Evolutionary conservation across 78 protist species (phyloP).

Genomic region (Creolimax fragrantissima): DNA sequence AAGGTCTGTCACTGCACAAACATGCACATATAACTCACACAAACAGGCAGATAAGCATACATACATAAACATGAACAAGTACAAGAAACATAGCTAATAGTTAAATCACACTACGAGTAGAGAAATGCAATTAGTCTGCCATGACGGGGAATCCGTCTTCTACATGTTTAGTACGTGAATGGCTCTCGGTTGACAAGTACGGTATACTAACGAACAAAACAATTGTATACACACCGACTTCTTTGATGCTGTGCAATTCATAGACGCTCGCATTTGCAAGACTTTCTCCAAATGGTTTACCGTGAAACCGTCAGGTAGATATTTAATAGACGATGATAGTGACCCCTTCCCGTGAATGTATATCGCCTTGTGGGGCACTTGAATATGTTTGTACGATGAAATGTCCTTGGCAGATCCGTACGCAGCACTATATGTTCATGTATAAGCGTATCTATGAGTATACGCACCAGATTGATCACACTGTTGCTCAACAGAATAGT

Average conservation of each 20-base stretch:
- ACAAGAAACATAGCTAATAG: background rate
- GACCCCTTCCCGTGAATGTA: background rate
- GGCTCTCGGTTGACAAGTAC: background rate
- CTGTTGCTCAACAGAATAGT: too few species aligned
- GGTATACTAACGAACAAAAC: background rate
- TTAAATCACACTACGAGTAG: background rate
- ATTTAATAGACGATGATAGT: background rate
- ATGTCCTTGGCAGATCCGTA: constrained; percentile 9
- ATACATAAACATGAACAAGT: background rate
- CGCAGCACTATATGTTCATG: background rate
- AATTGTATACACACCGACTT: background rate
- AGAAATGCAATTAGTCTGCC: background rate
- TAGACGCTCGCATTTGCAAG: background rate
- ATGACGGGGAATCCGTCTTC: background rate
- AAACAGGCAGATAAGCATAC: background rate
- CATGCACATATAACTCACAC: background rate
- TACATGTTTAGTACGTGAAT: background rate
- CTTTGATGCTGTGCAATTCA: background rate
- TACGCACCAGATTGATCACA: too few species aligned
- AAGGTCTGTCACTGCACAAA: too few species aligned
- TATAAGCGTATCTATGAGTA: background rate
- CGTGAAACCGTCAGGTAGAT: background rate
- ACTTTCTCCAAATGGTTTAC: background rate
- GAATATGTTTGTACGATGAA: background rate
- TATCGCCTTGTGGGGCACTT: background rate